Base-by-base conservation (phyloP, 495 filamentous ascomycete species). In the Podospora anserina region DNA sequence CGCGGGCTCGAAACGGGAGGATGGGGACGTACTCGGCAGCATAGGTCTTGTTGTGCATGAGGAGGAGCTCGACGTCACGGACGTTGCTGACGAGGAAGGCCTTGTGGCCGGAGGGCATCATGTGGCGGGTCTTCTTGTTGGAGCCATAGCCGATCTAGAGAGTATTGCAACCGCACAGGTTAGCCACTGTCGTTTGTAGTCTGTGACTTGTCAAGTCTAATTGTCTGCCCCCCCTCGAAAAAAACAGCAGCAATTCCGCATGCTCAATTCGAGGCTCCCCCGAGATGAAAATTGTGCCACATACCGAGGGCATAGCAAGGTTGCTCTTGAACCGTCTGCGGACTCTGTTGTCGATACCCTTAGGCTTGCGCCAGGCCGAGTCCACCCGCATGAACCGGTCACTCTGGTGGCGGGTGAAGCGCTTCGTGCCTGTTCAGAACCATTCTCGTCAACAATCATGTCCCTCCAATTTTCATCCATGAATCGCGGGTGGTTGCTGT, bases 41-140 rank as follows among this genome's bases (percentile, higher is more conserved):
- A 84, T 89, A 97, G 80, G 92, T 97, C 81, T 90, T 90, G 90
- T 98, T 98, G 90, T 99, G 96, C 95, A 99, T 99, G 69, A 99
- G 88, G 74, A 99, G 91, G 70, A 99, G 90, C 84, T 98, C 94
- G 78, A 99, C 90, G 78, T 98, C 96, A 78, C 88, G 84, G 82
- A 89, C 79, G 88, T 97, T 98, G 88, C 92, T 90, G 84, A 99
- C 95, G 79, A 98, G 89, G 89, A 99, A 99, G 68, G 95, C 93
- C 88, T 98, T 98, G 89, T 97, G 95, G 84, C 95, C 95, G 77
- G 93, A 96, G 79, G 95, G 96, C 89, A 94, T 97, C 88, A 97
- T 89, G 87, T 98, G 93, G 71, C 91, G 88, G 78, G 95, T 99
- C 89, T 97, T 98, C 88, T 90, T 95, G 90, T 99, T 97, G 83